A percentile compares a stretch with the other conserved stretches of the same genome.
Conservation (phyloP, 768 basidiomycete species). For the Lentinula boryana region DNA sequence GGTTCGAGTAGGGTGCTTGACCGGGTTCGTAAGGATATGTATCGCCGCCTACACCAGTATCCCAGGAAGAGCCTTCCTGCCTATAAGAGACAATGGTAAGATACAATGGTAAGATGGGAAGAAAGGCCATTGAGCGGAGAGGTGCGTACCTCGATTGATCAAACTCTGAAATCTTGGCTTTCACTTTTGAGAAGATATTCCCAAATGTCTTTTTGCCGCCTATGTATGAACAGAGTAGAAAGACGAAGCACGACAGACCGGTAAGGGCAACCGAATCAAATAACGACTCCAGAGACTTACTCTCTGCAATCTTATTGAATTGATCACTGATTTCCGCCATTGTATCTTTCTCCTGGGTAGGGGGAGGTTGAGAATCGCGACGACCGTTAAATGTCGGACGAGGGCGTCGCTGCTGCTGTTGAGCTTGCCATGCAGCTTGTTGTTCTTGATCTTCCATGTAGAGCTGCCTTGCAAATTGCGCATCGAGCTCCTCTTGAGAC, state of each 20-base stretch:
- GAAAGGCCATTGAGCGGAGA: not conserved
- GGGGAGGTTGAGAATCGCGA: slow-evolving; percentile 8
- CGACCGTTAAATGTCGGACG: slow-evolving; percentile 4
- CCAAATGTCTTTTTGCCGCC: slow-evolving; percentile 78
- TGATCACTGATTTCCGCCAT: slow-evolving; percentile 70
- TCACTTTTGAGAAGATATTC: slow-evolving; percentile 67
- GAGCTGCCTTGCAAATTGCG: slow-evolving; percentile 70
- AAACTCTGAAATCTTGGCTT: slow-evolving; percentile 78
- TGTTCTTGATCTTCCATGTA: slow-evolving; percentile 53
- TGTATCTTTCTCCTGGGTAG: slow-evolving; percentile 37
- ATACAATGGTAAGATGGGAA: not conserved
- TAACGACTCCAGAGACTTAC: slow-evolving; percentile 33
- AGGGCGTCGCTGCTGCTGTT: slow-evolving; percentile 16
- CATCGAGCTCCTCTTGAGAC: slow-evolving; percentile 71
- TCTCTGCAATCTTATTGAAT: slow-evolving; percentile 71
- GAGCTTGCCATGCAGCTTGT: slow-evolving; percentile 28
- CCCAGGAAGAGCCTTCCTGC: not conserved
- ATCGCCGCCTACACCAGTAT: slow-evolving; percentile 12
- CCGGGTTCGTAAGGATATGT: slow-evolving; percentile 14
- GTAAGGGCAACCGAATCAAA: not conserved
- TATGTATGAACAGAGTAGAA: slow-evolving; percentile 24
- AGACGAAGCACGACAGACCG: not conserved
- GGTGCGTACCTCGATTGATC: slow-evolving; percentile 43
- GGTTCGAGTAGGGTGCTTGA: slow-evolving; percentile 8
- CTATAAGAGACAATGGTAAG: not conserved